Percentiles rank a stretch among this genome's conserved stretches.
Evolutionary conservation across 2,329 filamentous ascomycete species (phyloP).

Genomic region (Epichloe elymi): DNA sequence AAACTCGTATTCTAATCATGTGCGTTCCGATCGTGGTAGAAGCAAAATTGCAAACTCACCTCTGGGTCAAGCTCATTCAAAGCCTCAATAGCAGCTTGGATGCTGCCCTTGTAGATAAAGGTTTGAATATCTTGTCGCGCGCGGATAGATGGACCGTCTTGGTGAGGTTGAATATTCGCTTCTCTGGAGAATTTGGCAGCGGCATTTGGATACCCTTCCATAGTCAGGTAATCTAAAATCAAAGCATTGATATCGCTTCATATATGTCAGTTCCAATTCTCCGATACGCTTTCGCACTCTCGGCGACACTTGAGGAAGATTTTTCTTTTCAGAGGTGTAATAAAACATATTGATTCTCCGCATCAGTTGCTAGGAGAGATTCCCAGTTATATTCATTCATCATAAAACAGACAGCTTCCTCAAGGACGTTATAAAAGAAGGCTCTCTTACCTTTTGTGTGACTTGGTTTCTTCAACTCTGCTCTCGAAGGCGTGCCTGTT

Average conservation of each 20-base stretch:
- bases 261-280: constrained; percentile 13
- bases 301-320: background rate
- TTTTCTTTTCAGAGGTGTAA: constrained; percentile 2
- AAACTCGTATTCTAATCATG: constrained; percentile 82
- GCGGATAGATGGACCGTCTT: constrained; percentile 59
- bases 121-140: constrained; percentile 72
- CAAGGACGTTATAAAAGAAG: background rate
- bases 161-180: constrained; percentile 68
- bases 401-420: constrained; percentile 23
- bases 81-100: constrained; percentile 71
- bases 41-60: constrained; percentile 43
- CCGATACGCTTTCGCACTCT: background rate
- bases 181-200: constrained; percentile 90
- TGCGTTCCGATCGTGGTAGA: background rate
- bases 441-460: constrained; percentile 71
- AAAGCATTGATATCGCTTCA: constrained; percentile 84
- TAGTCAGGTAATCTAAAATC: constrained; percentile 93
- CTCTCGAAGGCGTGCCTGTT: constrained; percentile 63
- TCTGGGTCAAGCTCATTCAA: constrained; percentile 85
- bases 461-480: constrained; percentile 71
- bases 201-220: constrained; percentile 85
- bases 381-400: constrained; percentile 98
- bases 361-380: constrained; percentile 97
- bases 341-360: constrained; percentile 61
- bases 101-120: constrained; percentile 73